phyloP scores from a whole-genome alignment of 345 rosid genomes.

The Corchorus olitorius region DNA sequence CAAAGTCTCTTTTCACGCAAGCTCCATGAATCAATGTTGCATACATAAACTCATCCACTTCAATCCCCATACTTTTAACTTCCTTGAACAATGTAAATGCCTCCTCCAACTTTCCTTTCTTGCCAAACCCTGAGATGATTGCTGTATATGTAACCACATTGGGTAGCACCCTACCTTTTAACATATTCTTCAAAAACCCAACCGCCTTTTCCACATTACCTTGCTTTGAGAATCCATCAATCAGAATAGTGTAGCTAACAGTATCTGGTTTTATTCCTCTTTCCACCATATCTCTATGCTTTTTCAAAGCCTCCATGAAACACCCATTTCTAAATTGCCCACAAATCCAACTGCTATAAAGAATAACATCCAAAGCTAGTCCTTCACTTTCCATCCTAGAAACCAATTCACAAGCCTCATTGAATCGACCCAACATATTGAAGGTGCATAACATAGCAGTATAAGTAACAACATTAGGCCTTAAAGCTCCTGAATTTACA shows the following conservation, averaged over 20 bases:
- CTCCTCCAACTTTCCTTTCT: constrained; percentile 58
- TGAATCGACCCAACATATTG: constrained; percentile 56
- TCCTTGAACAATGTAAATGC: constrained; percentile 57
- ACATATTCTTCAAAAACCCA: constrained; percentile 67
- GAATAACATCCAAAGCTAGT: constrained; percentile 60
- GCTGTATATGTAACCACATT: constrained; percentile 60
- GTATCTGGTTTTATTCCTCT: constrained; percentile 50
- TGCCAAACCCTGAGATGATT: constrained; percentile 62
- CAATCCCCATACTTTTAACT: constrained; percentile 50
- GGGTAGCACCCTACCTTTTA: constrained; percentile 54
- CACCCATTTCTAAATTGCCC: constrained; percentile 48
- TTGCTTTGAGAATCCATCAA: constrained; percentile 57
- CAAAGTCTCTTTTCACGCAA: constrained; percentile 60
- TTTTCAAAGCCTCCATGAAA: constrained; percentile 50
- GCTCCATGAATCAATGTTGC: constrained; percentile 75
- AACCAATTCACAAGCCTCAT: constrained; percentile 53
- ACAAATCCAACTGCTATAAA: constrained; percentile 70
- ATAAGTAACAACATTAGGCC: constrained; percentile 62
- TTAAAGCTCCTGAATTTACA: constrained; percentile 47
- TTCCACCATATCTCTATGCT: constrained; percentile 50
- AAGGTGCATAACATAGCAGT: constrained; percentile 62
- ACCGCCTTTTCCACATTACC: constrained; percentile 45
- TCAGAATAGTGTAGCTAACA: constrained; percentile 57
- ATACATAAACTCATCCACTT: constrained; percentile 66
- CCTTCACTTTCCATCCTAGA: constrained; percentile 51